These are phyloP conservation scores for Talaromyces trachyspermus DNA, from an alignment of 495 filamentous ascomycete species.

Conservation along the genomic window DNA sequence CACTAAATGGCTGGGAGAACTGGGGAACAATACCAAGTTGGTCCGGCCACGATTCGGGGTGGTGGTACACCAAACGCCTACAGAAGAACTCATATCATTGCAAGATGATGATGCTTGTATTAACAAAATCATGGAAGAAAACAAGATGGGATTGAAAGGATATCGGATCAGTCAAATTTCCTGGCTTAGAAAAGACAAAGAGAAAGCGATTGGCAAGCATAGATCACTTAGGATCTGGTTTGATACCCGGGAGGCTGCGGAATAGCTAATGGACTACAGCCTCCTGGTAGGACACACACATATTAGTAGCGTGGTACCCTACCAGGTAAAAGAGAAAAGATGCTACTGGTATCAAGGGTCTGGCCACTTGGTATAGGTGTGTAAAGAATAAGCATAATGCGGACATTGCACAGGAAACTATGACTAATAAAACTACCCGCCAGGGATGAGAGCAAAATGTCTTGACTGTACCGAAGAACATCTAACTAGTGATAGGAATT, in stretches of 20 bases:
- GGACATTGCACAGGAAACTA: constrained; percentile 21
- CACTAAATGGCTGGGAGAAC: constrained; percentile 10
- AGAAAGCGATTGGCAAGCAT: constrained; percentile 13
- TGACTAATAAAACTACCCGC: constrained; percentile 13
- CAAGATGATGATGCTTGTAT: constrained; percentile 4
- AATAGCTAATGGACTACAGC: constrained; percentile 14
- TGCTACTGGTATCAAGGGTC: constrained; percentile 22
- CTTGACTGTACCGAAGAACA: constrained; percentile 19
- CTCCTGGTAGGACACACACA: constrained; percentile 16
- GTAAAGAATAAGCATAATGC: constrained; percentile 20
- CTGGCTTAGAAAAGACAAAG: constrained; percentile 15
- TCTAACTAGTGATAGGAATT: constrained; percentile 15
- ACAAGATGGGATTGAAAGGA: constrained; percentile 12
- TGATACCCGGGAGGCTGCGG: constrained; percentile 17
- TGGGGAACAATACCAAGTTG: constrained; percentile 14
- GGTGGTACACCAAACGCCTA: constrained; percentile 17
- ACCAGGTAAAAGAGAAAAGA: constrained; percentile 18
- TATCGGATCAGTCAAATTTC: constrained; percentile 19
- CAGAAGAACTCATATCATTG: constrained; percentile 16
- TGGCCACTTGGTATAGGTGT: constrained; percentile 25
- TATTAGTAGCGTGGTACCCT: constrained; percentile 15
- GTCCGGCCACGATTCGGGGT: constrained; percentile 16
- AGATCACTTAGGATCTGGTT: constrained; percentile 17
- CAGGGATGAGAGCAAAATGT: constrained; percentile 17
- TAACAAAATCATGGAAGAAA: constrained; percentile 19